Evolutionary conservation across 805 yeast genomes (phyloP).

Genomic region (Starmera quercuum): DNA sequence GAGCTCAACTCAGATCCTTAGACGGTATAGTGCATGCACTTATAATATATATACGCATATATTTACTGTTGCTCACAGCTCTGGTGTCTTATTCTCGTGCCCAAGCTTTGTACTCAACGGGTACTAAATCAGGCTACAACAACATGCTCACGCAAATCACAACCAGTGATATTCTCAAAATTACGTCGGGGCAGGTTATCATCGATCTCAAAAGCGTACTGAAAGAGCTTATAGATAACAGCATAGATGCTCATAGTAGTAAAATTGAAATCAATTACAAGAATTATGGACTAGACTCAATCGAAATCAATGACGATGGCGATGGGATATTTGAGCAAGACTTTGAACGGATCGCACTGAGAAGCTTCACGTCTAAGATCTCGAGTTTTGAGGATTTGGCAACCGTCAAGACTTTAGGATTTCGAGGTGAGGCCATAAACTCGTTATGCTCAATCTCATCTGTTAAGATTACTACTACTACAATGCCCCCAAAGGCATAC

Average conservation of each 20-base stretch:
- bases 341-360: constrained; percentile 44
- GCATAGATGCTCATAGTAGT: constrained; percentile 71
- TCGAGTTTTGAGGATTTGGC: constrained; percentile 45
- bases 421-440: constrained; percentile 77
- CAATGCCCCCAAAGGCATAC: constrained; percentile 47
- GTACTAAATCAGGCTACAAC: no score
- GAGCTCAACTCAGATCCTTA: no score
- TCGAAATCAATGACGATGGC: constrained; percentile 68
- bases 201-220: constrained; percentile 68
- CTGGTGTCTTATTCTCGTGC: no score
- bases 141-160: constrained; percentile 4
- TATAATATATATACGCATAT: no score
- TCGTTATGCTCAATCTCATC: constrained; percentile 54
- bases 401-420: constrained; percentile 53
- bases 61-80: no score
- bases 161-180: constrained; percentile 52
- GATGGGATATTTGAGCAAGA: constrained; percentile 50
- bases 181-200: constrained; percentile 93
- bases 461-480: constrained; percentile 43
- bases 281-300: constrained; percentile 64
- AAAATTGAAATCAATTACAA: constrained; percentile 60
- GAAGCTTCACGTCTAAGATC: constrained; percentile 65
- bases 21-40: no score
- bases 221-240: constrained; percentile 82
- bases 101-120: no score